A percentile compares a stretch with the other conserved stretches of the same genome.
Evolutionary conservation across 768 basidiomycete species (phyloP).

Genomic region (Tubosaeta sp.): DNA sequence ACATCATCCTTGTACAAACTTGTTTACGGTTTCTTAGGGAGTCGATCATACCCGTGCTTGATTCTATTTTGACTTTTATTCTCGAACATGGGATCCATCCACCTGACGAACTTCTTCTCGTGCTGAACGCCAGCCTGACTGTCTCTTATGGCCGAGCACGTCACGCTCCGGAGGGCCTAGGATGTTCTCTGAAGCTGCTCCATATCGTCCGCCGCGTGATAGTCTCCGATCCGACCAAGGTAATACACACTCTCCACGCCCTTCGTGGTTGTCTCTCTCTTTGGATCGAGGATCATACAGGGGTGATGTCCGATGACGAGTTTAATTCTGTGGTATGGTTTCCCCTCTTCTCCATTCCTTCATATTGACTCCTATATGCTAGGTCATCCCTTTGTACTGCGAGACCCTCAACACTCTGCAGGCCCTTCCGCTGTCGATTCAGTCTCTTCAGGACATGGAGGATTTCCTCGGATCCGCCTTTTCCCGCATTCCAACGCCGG

Average conservation of each 20-base stretch:
- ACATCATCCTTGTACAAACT: background rate
- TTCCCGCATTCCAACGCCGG: slow-evolving; percentile 41
- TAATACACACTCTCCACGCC: slow-evolving; percentile 33
- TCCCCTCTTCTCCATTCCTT: background rate
- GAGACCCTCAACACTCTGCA: slow-evolving; percentile 39
- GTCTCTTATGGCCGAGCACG: slow-evolving; percentile 31
- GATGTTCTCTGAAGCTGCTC: slow-evolving; percentile 36
- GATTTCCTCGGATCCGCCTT: slow-evolving; percentile 51
- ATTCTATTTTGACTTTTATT: slow-evolving; percentile 12
- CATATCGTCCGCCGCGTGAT: slow-evolving; percentile 33
- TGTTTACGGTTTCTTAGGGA: slow-evolving; percentile 17
- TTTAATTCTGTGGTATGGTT: slow-evolving; percentile 46
- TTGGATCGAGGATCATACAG: slow-evolving; percentile 51
- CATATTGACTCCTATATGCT: background rate
- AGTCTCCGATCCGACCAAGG: slow-evolving; percentile 19
- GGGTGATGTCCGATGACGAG: slow-evolving; percentile 39
- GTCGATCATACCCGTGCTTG: slow-evolving; percentile 16
- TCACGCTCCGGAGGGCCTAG: slow-evolving; percentile 22
- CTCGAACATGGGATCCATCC: slow-evolving; percentile 8
- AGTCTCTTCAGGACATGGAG: slow-evolving; percentile 39
- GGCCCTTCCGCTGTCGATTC: slow-evolving; percentile 35
- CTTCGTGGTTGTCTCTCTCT: slow-evolving; percentile 38
- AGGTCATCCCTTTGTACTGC: slow-evolving; percentile 42
- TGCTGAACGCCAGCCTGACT: slow-evolving; percentile 30
- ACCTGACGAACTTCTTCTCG: slow-evolving; percentile 21